These are phyloP conservation scores for Hirschfeldia incana DNA, from an alignment of 345 rosid genomes.

Conservation along the genomic window DNA sequence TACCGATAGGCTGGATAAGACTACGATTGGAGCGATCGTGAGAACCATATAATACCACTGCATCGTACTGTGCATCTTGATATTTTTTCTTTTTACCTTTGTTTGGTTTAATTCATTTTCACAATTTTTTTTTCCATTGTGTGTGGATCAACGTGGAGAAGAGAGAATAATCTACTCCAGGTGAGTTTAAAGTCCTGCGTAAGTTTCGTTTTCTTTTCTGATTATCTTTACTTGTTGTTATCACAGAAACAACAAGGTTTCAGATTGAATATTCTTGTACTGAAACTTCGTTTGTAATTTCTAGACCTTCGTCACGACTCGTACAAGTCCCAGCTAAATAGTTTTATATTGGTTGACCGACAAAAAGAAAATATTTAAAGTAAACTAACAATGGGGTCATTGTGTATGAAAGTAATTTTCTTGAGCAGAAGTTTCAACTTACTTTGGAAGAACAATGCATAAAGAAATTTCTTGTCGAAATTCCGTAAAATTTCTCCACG, in stretches of 20 bases:
- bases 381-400: not conserved
- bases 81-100: not conserved
- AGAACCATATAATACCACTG: constrained; percentile 25
- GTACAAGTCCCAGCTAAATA: constrained; percentile 7
- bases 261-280: not conserved
- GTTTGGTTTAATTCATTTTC: constrained; percentile 9
- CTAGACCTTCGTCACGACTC: constrained; percentile 16
- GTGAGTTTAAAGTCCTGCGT: constrained; percentile 12
- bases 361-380: not conserved
- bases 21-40: constrained; percentile 15
- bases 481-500: not conserved
- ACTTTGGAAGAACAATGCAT: not conserved
- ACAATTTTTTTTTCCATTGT: not conserved
- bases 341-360: constrained; percentile 20
- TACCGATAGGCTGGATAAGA: constrained; percentile 30
- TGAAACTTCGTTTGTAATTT: constrained; percentile 35
- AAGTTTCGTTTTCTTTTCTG: not conserved
- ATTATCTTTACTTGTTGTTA: not conserved
- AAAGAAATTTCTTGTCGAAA: constrained; percentile 12
- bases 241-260: not conserved
- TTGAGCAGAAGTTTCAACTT: not conserved
- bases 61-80: not conserved
- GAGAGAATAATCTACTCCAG: not conserved
- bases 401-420: not conserved
- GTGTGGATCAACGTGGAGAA: constrained; percentile 21